Conservation (phyloP, 2,329 filamentous ascomycete genomes). For the Dactylonectria macrodidyma region DNA sequence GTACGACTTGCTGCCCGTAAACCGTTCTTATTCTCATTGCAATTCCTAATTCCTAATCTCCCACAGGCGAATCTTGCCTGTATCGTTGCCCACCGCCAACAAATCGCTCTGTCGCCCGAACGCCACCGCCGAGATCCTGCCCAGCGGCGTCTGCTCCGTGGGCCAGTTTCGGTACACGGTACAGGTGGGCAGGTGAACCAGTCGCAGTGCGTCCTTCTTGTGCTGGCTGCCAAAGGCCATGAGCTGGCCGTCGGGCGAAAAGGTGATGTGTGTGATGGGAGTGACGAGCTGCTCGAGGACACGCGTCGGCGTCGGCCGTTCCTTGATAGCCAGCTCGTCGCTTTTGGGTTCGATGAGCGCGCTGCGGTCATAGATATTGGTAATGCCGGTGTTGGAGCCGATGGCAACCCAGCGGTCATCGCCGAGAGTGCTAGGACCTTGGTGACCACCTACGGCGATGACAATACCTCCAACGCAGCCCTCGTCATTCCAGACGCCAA, state of each 20-base stretch:
- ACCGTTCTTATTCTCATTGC: slow-evolving; percentile 41
- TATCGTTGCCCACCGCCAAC: slow-evolving; percentile 90
- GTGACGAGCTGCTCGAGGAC: slow-evolving; percentile 90
- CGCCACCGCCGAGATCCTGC: slow-evolving; percentile 82
- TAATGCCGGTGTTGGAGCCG: slow-evolving; percentile 88
- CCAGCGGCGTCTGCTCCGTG: slow-evolving; percentile 89
- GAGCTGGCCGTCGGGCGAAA: slow-evolving; percentile 91
- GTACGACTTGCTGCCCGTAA: slow-evolving; percentile 27
- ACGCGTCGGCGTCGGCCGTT: slow-evolving; percentile 79
- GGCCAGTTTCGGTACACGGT: slow-evolving; percentile 99
- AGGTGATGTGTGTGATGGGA: slow-evolving; percentile 82
- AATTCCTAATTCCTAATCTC: slow-evolving; percentile 78
- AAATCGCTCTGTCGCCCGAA: slow-evolving; percentile 77
- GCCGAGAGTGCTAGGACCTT: slow-evolving; percentile 75
- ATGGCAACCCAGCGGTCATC: slow-evolving; percentile 91
- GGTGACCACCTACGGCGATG: slow-evolving; percentile 81
- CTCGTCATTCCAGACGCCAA: slow-evolving; percentile 91
- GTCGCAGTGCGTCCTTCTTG: slow-evolving; percentile 88
- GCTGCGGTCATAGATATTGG: slow-evolving; percentile 92
- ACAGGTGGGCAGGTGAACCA: slow-evolving; percentile 92
- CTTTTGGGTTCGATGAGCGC: slow-evolving; percentile 66
- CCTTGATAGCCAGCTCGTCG: slow-evolving; percentile 68
- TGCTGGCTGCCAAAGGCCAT: slow-evolving; percentile 87
- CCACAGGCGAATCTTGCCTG: slow-evolving; percentile 91
- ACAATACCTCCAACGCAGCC: slow-evolving; percentile 90